Conservation (phyloP, 164 flowering plant species). For the Berberis thunbergii region DNA sequence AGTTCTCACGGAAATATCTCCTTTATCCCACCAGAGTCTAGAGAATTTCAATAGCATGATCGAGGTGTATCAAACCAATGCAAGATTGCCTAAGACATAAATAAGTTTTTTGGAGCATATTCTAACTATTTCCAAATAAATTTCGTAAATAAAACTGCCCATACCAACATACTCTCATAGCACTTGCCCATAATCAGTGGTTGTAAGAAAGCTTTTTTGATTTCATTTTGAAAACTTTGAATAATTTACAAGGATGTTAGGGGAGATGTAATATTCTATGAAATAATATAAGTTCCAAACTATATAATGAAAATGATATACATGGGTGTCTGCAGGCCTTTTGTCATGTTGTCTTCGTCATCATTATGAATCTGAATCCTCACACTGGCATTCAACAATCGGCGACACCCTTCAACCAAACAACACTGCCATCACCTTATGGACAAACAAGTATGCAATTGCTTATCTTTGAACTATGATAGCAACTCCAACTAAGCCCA, state of each 20-base stretch:
- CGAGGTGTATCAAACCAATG: too few species aligned
- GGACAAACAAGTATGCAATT: neutral
- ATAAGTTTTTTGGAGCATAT: too few species aligned
- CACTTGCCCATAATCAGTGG: neutral
- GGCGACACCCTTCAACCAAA: neutral
- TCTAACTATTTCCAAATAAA: too few species aligned
- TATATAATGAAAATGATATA: neutral
- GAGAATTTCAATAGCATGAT: too few species aligned
- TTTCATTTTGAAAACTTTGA: neutral
- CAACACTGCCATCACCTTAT: neutral
- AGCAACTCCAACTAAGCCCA: conserved; percentile 61
- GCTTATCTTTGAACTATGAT: conserved; percentile 41
- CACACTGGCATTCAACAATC: neutral
- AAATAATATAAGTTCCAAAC: neutral
- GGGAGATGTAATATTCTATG: neutral
- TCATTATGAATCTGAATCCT: neutral
- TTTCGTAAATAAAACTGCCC: too few species aligned
- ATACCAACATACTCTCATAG: neutral
- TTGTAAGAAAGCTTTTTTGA: neutral
- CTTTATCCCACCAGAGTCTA: too few species aligned
- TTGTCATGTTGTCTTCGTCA: too few species aligned
- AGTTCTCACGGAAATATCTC: too few species aligned
- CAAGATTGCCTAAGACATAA: too few species aligned
- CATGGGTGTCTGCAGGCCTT: too few species aligned
- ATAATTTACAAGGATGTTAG: conserved; percentile 3